Base-by-base conservation (phyloP, 2,329 filamentous ascomycete genomes). In the Cladophialophora yegresii region DNA sequence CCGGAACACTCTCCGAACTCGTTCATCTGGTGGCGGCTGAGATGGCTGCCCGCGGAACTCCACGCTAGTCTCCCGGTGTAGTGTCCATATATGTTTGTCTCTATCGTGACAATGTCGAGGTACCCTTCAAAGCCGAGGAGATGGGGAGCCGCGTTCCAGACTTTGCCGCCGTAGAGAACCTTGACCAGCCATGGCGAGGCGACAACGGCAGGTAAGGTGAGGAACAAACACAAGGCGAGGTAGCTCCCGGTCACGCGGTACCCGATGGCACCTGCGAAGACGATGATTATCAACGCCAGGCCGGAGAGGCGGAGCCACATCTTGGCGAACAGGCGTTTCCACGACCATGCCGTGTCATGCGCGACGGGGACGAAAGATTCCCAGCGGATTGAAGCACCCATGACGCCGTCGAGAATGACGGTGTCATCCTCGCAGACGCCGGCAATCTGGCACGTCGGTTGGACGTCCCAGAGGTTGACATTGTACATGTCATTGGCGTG, bases 401-500 rank as follows among this genome's bases (percentile, higher is more conserved):
- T 20, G 50, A 71, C 49, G 63, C 66, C 20, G 50, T 62, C 79
- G 4, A 81, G 66, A 22, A 78, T 74, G 53, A 80, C 73, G 5
- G 74, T 78, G 51, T 79, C 75, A 32, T 77, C 73, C n/a, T 74
- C 69, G n/a, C 74, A 76, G 1, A 76, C 71, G 6, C 77, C 77
- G 1, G 76, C 73, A 8, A 80, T 73, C 47, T 76, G 75, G 56
- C 73, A 74, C 0, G 69, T 72, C 0, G 80, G 79, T 4, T 77
- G 67, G 26, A 81, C 77, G 53, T 80, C 78, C 74, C 78, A 79
- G 1, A 81, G 73, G 22, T 74, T 75, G 5, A 72, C 71, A 4
- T 72, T 68, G 67, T 74, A 81, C 1, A 71, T 70, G 54, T 82
- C 80, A 12, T 74, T 71, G 62, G 77, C 54, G 68, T 61, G 32